Conservation (phyloP, 78 protist genomes). For the Tieghemostelium lacteum region DNA sequence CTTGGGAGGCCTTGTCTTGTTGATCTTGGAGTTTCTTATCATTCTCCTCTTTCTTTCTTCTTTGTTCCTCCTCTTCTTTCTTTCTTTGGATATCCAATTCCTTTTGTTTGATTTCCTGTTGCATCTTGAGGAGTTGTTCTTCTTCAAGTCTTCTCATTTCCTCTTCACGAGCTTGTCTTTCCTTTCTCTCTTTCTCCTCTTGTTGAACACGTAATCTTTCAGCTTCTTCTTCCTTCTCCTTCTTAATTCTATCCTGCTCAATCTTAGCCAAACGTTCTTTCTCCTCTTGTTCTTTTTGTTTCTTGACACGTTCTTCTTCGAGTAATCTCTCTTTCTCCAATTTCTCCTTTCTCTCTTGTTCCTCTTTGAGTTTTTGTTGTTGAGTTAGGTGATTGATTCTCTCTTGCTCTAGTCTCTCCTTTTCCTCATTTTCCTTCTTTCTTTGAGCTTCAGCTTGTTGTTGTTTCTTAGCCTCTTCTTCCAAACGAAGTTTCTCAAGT, state of each 20-base stretch:
- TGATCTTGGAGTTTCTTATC: slow-evolving; percentile 43
- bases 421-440: slow-evolving; percentile 8
- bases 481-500: slow-evolving; percentile 31
- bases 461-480: slow-evolving; percentile 1
- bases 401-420: slow-evolving; percentile 1
- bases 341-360: background rate
- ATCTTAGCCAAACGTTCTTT: background rate
- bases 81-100: slow-evolving; percentile 28
- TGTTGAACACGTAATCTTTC: slow-evolving; percentile 9
- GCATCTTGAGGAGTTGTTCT: slow-evolving; percentile 25
- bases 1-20: slow-evolving; percentile 79
- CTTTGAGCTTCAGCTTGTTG: slow-evolving; percentile 19
- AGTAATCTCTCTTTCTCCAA: background rate
- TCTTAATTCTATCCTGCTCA: slow-evolving; percentile 33
- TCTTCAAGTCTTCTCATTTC: slow-evolving; percentile 48
- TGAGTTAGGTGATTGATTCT: slow-evolving; percentile 18
- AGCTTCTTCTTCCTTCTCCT: slow-evolving; percentile 1
- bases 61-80: slow-evolving; percentile 29
- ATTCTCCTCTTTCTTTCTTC: slow-evolving; percentile 45
- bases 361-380: slow-evolving; percentile 55
- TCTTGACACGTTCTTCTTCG: slow-evolving; percentile 24
- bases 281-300: background rate
- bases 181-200: slow-evolving; percentile 12
- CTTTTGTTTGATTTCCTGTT: slow-evolving; percentile 55
- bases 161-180: slow-evolving; percentile 35